Evolutionary conservation across 148 eudicot species (phyloP).

Genomic region (Rheum nobile): DNA sequence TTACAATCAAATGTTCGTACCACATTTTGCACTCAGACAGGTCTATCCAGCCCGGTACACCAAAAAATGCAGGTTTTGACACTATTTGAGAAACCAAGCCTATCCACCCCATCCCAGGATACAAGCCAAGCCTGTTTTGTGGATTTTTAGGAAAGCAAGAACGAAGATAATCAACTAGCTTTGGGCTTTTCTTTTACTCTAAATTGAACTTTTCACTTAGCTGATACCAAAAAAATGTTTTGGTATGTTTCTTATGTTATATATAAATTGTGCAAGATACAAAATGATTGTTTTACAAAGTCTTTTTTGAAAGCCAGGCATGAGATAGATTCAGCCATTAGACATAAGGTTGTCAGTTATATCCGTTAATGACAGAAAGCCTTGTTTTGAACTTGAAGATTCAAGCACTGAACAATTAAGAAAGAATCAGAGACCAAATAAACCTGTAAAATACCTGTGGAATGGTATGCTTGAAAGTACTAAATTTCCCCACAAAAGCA

Average conservation of each 20-base stretch:
- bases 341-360: background rate
- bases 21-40: background rate
- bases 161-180: background rate
- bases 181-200: background rate
- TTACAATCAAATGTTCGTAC: background rate
- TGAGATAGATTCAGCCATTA: background rate
- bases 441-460: slow-evolving; percentile 53
- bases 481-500: slow-evolving; percentile 97
- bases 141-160: background rate
- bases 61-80: background rate
- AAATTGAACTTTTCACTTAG: background rate
- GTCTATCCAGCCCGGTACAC: background rate
- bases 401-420: background rate
- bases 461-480: slow-evolving; percentile 75
- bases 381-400: background rate
- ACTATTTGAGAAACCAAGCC: background rate
- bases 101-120: background rate
- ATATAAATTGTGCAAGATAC: background rate
- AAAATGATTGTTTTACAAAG: background rate
- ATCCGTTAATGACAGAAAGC: background rate
- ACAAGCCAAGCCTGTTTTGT: background rate
- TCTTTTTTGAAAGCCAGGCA: background rate
- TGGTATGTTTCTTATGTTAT: background rate
- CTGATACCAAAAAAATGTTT: background rate
- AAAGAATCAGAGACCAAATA: background rate